phyloP scores from a whole-genome alignment of 78 protist genomes.

The Thecamonas trahens region DNA sequence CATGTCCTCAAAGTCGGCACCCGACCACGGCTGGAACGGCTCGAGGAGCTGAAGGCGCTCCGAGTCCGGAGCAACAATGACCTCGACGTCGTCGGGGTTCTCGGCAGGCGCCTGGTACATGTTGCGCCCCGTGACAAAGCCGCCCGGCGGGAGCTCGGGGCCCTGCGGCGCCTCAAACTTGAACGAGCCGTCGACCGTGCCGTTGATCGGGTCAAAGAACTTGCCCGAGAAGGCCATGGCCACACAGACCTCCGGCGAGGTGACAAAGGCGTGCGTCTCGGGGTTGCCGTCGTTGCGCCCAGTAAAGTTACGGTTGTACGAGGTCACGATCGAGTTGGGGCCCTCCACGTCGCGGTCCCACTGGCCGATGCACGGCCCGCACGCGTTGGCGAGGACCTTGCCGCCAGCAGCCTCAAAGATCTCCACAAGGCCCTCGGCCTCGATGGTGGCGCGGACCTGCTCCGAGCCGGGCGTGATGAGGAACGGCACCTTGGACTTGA shows the following conservation, averaged over 20 bases:
- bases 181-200: conserved; percentile 60
- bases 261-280: conserved; percentile 86
- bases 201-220: conserved; percentile 85
- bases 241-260: conserved; percentile 89
- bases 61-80: conserved; percentile 66
- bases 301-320: conserved; percentile 93
- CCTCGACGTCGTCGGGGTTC: conserved; percentile 39
- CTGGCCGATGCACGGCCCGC: conserved; percentile 94
- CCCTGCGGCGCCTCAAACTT: conserved; percentile 71
- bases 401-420: conserved; percentile 72
- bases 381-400: conserved; percentile 88
- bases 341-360: conserved; percentile 88
- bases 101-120: conserved; percentile 77
- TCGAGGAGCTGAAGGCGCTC: conserved; percentile 75
- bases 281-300: conserved; percentile 87
- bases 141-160: conserved; percentile 75
- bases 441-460: conserved; percentile 78
- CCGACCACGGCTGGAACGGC: conserved; percentile 86
- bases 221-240: conserved; percentile 84
- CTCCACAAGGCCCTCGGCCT: conserved; percentile 77
- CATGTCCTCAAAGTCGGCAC: conserved; percentile 58
- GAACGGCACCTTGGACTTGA: conserved; percentile 67
- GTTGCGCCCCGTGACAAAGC: conserved; percentile 82
- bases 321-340: conserved; percentile 79
- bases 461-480: conserved; percentile 92